Conservation (phyloP, 768 basidiomycete species). For the Leccinum broughii region DNA sequence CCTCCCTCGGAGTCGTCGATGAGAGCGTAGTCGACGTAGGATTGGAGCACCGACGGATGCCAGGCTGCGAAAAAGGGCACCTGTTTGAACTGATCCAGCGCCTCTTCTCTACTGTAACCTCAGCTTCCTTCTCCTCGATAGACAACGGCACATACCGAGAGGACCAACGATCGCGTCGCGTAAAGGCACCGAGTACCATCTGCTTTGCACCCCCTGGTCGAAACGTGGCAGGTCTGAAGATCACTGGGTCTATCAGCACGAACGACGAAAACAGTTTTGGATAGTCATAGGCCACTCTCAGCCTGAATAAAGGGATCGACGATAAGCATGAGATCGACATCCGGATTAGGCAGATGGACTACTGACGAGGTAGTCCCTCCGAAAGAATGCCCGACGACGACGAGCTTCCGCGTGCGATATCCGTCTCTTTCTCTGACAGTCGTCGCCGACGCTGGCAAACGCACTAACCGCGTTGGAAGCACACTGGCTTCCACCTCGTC, state of each 20-base stretch:
- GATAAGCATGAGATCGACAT: not conserved
- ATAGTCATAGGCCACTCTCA: constrained; percentile 61
- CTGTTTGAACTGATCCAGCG: constrained; percentile 45
- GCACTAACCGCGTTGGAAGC: constrained; percentile 56
- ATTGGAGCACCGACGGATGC: constrained; percentile 60
- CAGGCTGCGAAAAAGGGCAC: constrained; percentile 71
- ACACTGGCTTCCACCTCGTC: constrained; percentile 28
- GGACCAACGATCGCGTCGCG: constrained; percentile 62
- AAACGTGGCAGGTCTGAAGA: constrained; percentile 30
- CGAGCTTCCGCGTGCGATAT: constrained; percentile 52
- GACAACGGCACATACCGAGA: constrained; percentile 45
- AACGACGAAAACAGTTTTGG: constrained; percentile 72
- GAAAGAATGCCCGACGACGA: constrained; percentile 81
- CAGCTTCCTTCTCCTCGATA: not conserved
- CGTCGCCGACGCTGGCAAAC: constrained; percentile 45
- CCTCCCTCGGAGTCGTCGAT: constrained; percentile 35
- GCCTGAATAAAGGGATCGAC: constrained; percentile 35
- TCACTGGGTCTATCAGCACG: constrained; percentile 79
- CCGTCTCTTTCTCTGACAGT: constrained; percentile 46
- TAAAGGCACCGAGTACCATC: constrained; percentile 46
- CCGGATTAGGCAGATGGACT: not conserved
- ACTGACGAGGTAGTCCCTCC: constrained; percentile 78
- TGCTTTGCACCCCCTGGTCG: not conserved
- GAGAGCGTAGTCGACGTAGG: constrained; percentile 63
- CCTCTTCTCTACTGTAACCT: constrained; percentile 53